Conservation (phyloP, 805 yeast species). For the Spathaspora passalidarum region DNA sequence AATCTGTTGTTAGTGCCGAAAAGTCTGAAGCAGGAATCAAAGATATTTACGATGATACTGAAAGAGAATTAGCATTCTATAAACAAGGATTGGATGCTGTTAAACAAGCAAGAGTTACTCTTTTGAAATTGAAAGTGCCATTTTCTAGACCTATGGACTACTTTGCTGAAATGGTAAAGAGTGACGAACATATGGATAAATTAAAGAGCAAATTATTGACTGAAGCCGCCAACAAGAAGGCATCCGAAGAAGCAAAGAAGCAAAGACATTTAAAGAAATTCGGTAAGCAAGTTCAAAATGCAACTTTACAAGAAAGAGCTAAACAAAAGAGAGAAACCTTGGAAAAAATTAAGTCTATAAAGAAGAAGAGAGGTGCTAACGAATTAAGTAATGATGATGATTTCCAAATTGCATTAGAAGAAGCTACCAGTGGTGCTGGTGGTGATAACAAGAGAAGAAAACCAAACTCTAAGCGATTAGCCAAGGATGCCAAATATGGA, state of each 20-base stretch:
- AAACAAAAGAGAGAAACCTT: conserved; percentile 87
- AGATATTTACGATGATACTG: conserved; percentile 93
- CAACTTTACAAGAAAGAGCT: conserved; percentile 89
- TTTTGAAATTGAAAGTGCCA: conserved; percentile 71
- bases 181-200: conserved; percentile 97
- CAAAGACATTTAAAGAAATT: conserved; percentile 95
- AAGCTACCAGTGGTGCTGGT: conserved; percentile 51
- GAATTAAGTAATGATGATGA: conserved; percentile 68
- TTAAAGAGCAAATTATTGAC: conserved; percentile 75
- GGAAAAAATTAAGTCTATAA: conserved; percentile 86
- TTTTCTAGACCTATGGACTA: conserved; percentile 92
- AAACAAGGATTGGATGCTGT: conserved; percentile 91
- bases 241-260: conserved; percentile 87
- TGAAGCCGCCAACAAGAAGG: conserved; percentile 82
- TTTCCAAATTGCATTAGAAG: conserved; percentile 90
- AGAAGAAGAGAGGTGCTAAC: conserved; percentile 78
- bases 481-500: conserved; percentile 74
- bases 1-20: conserved; percentile 59
- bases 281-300: conserved; percentile 95
- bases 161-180: conserved; percentile 98
- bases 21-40: conserved; percentile 65
- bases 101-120: conserved; percentile 60
- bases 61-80: conserved; percentile 92
- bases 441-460: conserved; percentile 49
- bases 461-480: conserved; percentile 63